Conservation (phyloP, 2,329 filamentous ascomycete species). For the Mariannaea elegans region DNA sequence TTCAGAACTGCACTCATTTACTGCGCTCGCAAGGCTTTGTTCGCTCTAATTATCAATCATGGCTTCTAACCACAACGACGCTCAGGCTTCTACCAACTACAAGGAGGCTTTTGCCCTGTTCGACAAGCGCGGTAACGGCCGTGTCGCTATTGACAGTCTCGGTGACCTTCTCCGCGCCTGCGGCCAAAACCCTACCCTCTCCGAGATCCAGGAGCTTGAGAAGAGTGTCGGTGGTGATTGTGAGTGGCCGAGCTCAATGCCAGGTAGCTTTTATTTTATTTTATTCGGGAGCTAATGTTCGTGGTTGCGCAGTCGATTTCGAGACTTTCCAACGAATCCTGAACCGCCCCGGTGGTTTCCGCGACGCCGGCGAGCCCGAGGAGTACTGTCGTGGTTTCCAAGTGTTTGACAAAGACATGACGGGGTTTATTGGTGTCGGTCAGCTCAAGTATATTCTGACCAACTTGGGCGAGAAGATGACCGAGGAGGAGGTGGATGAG, state of each 20-base stretch:
- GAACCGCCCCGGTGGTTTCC: constrained; percentile 97
- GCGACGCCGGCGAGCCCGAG: constrained; percentile 95
- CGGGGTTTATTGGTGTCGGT: constrained; percentile 95
- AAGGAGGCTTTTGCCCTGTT: constrained; percentile 99
- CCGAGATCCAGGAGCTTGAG: constrained; percentile 93
- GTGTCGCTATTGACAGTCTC: constrained; percentile 84
- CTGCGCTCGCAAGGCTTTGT: constrained; percentile 14
- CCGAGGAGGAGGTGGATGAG: constrained; percentile 98
- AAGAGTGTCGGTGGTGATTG: constrained; percentile 90
- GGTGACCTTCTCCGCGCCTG: constrained; percentile 96
- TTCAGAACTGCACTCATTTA: constrained; percentile 29
- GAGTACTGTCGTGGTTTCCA: constrained; percentile 99
- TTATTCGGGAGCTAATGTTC: constrained; percentile 20
- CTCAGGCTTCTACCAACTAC: constrained; percentile 92
- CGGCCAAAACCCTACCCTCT: constrained; percentile 95
- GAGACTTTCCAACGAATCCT: constrained; percentile 96
- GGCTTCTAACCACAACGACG: constrained; percentile 62
- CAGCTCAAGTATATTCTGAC: constrained; percentile 98
- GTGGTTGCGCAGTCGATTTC: constrained; percentile 79
- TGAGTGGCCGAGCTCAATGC: constrained; percentile 61
- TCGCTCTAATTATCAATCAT: constrained; percentile 44
- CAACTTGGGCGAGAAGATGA: constrained; percentile 99
- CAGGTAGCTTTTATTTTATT: neutral
- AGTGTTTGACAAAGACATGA: constrained; percentile 99
- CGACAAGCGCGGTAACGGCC: constrained; percentile 98